Evolutionary conservation across 2,329 filamentous ascomycete genomes (phyloP), one percentile per base, ranked within the genome.

Genomic region (Dichotomopilus funicola): DNA sequence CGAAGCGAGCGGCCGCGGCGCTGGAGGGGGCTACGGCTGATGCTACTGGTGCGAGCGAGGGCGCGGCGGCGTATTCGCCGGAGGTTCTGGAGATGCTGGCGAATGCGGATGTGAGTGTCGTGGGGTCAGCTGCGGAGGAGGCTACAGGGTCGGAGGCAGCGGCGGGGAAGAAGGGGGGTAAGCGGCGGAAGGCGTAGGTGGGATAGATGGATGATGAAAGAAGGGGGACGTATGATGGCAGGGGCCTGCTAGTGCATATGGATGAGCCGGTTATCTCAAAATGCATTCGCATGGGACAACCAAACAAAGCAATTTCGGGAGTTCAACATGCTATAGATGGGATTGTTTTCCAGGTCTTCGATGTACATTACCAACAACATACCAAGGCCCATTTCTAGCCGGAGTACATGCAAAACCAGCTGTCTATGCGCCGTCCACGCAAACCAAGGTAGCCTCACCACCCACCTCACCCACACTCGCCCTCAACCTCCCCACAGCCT

Each of bases 1-100:
- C 84, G 40, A 80, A 80, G 68, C 76, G 78, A 54, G 76, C 76
- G n/a, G 53, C 69, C 41, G 66, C 68, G 19, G 75, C 76, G 12
- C 53, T 68, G 2, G 62, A 67, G 42, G 66, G 68, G 19, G 31
- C 19, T 27, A 27, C 19, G 19, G 19, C 27, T 2, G 62, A 67
- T 38, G 66, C 67, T 9, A 6, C 10, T 6, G 42, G n/a, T 44
- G 48, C 4, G 35, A n/a, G 10, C 34, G 49, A 72, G 34, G 72
- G 73, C 7, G 45, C 52, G 13, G 44, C 60, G 5, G 57, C 60
- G 6, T 71, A 71, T 58, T 67, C 64, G 49, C 67, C 78, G 1
- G 75, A 77, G 41, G 70, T 82, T 46, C 68, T 83, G 55, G 75
- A 78, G 55, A 76, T 77, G 9, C 63, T 78, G 51, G 60, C 67